phyloP scores from a whole-genome alignment of 352 stramenopile genomes.

The Phytophthora crassamura region DNA sequence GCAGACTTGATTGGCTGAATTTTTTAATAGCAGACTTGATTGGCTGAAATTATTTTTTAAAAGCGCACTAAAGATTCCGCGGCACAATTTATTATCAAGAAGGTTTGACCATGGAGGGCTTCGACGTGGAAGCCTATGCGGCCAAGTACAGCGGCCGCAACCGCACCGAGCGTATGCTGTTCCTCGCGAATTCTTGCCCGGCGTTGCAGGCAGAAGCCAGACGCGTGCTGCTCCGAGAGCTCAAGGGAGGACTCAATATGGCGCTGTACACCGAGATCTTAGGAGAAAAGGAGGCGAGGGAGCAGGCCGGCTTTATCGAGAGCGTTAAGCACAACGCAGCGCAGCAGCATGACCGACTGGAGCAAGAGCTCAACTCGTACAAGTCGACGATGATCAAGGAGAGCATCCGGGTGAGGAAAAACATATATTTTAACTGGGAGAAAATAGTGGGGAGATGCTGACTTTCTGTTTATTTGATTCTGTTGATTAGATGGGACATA shows the following conservation, averaged over 20 bases:
- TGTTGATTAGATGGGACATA: constrained; percentile 79
- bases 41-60: too few relatives aligned
- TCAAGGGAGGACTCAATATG: constrained; percentile 75
- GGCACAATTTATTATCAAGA: too few relatives aligned
- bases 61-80: too few relatives aligned
- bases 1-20: too few relatives aligned
- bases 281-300: constrained; percentile 45
- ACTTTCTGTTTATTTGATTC: constrained; percentile 4
- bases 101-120: constrained; percentile 38
- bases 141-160: constrained; percentile 87
- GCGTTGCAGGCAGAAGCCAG: constrained; percentile 59
- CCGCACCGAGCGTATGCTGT: constrained; percentile 77
- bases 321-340: constrained; percentile 65
- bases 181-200: constrained; percentile 59
- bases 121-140: constrained; percentile 85
- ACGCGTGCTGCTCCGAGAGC: constrained; percentile 61
- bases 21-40: too few relatives aligned
- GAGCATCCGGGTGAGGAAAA: constrained; percentile 76
- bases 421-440: background rate
- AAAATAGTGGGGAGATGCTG: constrained; percentile 2
- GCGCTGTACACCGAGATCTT: constrained; percentile 70
- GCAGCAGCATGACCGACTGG: constrained; percentile 81
- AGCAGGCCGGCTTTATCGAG: constrained; percentile 62
- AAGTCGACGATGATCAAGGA: constrained; percentile 94
- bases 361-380: constrained; percentile 92